Evolutionary conservation across 441 rosid genomes (phyloP).

Genomic region (Biscutella laevigata): DNA sequence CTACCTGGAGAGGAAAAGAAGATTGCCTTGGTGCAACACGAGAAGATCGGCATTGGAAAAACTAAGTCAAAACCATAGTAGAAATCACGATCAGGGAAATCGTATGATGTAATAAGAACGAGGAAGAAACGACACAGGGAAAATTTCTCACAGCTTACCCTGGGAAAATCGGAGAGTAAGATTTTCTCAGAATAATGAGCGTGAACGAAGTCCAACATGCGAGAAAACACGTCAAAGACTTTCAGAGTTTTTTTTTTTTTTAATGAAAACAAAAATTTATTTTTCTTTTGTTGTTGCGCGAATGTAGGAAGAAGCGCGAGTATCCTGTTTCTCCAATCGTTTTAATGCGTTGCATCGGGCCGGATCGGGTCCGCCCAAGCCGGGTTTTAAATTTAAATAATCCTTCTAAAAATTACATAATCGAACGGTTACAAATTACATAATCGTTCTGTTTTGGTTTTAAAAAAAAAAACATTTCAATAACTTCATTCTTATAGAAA

Average conservation of each 20-base stretch:
- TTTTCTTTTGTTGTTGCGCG: constrained; percentile 4
- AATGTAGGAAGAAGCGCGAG: constrained; percentile 28
- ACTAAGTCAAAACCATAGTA: constrained; percentile 12
- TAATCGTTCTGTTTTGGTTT: too few species aligned
- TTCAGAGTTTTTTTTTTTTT: background rate
- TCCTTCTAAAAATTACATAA: too few species aligned
- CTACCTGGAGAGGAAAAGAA: constrained; percentile 30
- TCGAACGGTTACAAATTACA: too few species aligned
- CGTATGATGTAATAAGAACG: background rate
- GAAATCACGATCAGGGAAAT: constrained; percentile 1
- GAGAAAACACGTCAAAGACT: constrained; percentile 22
- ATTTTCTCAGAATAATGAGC: constrained; percentile 20
- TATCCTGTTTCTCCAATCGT: constrained; percentile 22
- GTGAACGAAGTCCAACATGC: constrained; percentile 16
- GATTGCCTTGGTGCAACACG: constrained; percentile 19
- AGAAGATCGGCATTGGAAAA: constrained; percentile 25
- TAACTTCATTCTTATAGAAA: too few species aligned
- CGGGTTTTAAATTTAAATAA: too few species aligned
- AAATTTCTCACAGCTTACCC: background rate
- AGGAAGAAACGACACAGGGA: background rate
- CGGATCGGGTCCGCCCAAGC: too few species aligned
- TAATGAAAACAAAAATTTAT: background rate
- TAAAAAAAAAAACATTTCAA: too few species aligned
- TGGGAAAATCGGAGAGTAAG: constrained; percentile 2
- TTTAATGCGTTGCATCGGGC: background rate